Evolutionary conservation across 1,284 basidiomycete genomes (phyloP), one percentile per base, ranked within the genome.

Genomic region (Moesziomyces sp.): DNA sequence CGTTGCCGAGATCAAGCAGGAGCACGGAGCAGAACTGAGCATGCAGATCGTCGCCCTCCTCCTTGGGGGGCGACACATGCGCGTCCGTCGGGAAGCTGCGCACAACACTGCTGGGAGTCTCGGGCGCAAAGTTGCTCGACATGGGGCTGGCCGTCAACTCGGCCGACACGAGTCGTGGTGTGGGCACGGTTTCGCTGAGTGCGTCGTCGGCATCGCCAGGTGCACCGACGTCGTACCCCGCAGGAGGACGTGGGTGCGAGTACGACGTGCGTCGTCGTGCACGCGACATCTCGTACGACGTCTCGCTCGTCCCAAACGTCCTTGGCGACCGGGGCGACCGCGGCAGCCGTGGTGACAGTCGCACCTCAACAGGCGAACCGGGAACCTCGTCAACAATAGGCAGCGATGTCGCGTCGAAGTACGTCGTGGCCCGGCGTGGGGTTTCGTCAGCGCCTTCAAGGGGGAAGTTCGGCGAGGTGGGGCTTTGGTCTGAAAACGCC

Each of bases 21-120:
- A 73, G 33, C 19, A 54, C 70, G 18, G 60, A 64, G 33, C 64
- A 66, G 28, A 73, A 64, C 33, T 73, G 64, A 6, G 21, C 62
- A 28, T 60, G 55, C 42, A 66, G 43, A 46, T 61, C 62, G 3
- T 62, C 68, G 21, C n/a, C 40, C 14, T 50, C 54, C 11, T 18
- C n/a, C 44, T 16, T 23, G 46, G 18, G 10, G 3, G 14, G 9
- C 24, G 16, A 13, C 5, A 45, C 21, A 8, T 40, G 38, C 38
- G 18, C 38, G 38, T 18, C 18, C 16, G 26, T 30, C 1, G 58
- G 58, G 38, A 67, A 67, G 5, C 24, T 53, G 2, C 48, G 18
- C 8, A 14, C n/a, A 18, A 46, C 33, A 23, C 51, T 55, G 35
- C 38, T 54, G n/a, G 64, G 64, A 14, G 64, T 67, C 26, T 60